phyloP scores from a whole-genome alignment of 805 yeast genomes.

The Schwanniomyces yamadae region DNA sequence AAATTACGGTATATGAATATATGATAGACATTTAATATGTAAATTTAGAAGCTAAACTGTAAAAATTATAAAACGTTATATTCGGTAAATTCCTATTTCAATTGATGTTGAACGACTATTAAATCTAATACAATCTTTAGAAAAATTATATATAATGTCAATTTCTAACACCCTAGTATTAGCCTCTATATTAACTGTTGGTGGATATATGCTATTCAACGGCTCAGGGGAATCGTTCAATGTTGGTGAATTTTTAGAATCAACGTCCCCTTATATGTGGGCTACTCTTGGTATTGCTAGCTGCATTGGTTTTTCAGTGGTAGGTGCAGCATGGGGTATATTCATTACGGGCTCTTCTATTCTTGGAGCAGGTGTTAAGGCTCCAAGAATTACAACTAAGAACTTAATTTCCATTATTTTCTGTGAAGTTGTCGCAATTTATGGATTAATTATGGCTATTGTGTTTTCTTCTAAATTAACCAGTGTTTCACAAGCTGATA shows the following conservation, averaged over 20 bases:
- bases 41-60: background rate
- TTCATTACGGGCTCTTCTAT: constrained; percentile 93
- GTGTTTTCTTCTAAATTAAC: constrained; percentile 89
- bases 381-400: constrained; percentile 96
- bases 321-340: constrained; percentile 99
- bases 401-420: constrained; percentile 94
- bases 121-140: too few relatives aligned
- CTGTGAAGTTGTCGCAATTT: constrained; percentile 98
- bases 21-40: background rate
- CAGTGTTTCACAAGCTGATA: constrained; percentile 58
- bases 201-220: constrained; percentile 74
- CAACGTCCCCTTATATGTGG: constrained; percentile 96
- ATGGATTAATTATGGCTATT: constrained; percentile 96
- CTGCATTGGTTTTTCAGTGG: constrained; percentile 91
- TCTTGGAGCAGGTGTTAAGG: constrained; percentile 96
- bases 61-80: too few relatives aligned
- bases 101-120: too few relatives aligned
- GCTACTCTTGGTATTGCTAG: constrained; percentile 85
- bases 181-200: constrained; percentile 37
- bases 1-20: too few relatives aligned
- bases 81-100: too few relatives aligned
- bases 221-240: constrained; percentile 92
- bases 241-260: constrained; percentile 80
- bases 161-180: constrained; percentile 21
- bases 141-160: constrained; percentile 4